phyloP scores from a whole-genome alignment of 2,329 filamentous ascomycete species.

The Ascochyta viciae-villosae region DNA sequence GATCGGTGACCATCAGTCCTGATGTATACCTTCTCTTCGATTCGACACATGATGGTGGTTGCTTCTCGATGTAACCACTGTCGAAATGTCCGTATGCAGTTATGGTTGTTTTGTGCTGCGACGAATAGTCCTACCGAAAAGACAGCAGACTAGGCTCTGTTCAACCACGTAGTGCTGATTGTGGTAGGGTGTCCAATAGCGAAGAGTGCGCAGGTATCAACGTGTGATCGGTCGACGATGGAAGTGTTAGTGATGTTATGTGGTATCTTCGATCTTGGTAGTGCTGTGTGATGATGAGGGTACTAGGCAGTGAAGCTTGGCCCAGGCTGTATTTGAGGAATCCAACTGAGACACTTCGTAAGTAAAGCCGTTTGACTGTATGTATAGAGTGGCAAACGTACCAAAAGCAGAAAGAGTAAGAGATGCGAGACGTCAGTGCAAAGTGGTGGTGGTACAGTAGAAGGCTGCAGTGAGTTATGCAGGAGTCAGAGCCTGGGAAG shows the following conservation, averaged over 20 bases:
- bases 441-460: constrained; percentile 34
- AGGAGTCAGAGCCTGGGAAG: constrained; percentile 27
- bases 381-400: constrained; percentile 22
- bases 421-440: constrained; percentile 30
- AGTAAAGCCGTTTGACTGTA: constrained; percentile 22
- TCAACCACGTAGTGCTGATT: too few relatives aligned
- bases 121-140: not conserved
- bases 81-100: not conserved
- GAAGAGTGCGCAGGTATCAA: not conserved
- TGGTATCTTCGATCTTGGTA: not conserved
- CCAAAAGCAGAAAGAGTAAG: constrained; percentile 31
- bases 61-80: not conserved
- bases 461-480: constrained; percentile 34
- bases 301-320: constrained; percentile 13
- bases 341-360: constrained; percentile 37
- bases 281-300: constrained; percentile 12
- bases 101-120: not conserved
- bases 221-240: not conserved
- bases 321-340: constrained; percentile 20
- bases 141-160: too few relatives aligned
- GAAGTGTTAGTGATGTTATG: not conserved
- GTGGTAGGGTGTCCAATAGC: not conserved
- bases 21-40: constrained; percentile 43
- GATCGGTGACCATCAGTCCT: constrained; percentile 32
- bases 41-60: constrained; percentile 38